Conservation (phyloP, 306 rosid genomes). For the Styphnolobium japonicum region DNA sequence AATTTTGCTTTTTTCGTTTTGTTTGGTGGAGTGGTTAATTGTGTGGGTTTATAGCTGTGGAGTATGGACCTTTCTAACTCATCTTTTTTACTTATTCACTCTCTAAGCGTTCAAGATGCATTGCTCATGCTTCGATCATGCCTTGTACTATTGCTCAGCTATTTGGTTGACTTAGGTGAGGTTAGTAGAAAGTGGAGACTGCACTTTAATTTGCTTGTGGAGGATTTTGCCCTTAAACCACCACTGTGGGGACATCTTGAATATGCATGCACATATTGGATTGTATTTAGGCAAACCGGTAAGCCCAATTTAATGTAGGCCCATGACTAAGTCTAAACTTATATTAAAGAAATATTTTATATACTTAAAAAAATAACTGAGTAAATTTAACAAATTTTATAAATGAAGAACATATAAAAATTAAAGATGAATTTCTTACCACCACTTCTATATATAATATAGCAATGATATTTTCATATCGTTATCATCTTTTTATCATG, state of each 20-base stretch:
- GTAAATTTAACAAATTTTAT: no score
- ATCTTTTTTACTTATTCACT: not conserved
- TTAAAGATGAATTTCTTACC: no score
- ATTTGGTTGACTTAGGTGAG: constrained; percentile 15
- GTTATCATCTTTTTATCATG: no score
- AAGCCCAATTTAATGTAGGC: no score
- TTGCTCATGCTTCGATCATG: constrained; percentile 2
- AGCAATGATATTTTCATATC: no score
- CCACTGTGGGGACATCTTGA: not conserved
- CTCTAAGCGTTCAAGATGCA: not conserved
- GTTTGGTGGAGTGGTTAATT: constrained; percentile 41
- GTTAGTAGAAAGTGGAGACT: constrained; percentile 21
- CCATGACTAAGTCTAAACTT: no score
- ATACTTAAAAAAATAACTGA: no score
- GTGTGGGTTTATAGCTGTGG: not conserved
- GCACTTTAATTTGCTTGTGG: constrained; percentile 19
- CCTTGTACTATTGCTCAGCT: constrained; percentile 12
- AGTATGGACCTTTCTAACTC: constrained; percentile 24
- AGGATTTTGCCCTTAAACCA: not conserved
- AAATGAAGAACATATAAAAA: no score
- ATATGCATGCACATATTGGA: no score
- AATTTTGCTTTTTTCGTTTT: constrained; percentile 17
- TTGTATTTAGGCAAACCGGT: not conserved
- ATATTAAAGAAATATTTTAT: no score
- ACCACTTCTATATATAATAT: no score